phyloP scores from a whole-genome alignment of 1,284 basidiomycete genomes.

The Fomitopsis palustris region DNA sequence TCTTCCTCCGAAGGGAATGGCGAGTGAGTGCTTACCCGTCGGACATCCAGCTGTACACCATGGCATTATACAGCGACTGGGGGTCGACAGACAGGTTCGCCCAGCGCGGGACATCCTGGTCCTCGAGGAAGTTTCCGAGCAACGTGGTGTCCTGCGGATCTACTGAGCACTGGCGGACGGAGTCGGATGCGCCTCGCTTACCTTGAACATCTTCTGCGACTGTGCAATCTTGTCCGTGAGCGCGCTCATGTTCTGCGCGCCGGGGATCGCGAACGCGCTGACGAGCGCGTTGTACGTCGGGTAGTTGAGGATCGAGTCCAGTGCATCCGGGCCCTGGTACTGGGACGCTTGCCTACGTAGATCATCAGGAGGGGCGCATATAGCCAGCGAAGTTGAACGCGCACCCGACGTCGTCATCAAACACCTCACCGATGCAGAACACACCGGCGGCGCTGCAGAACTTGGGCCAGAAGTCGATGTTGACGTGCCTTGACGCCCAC shows the following conservation, averaged over 20 bases:
- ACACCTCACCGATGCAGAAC: constrained; percentile 86
- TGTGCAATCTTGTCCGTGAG: constrained; percentile 27
- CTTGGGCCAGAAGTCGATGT: constrained; percentile 63
- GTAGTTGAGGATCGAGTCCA: constrained; percentile 52
- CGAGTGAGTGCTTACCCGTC: constrained; percentile 21
- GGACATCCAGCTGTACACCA: constrained; percentile 33
- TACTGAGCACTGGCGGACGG: neutral
- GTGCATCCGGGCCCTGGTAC: constrained; percentile 32
- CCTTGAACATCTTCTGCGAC: constrained; percentile 32
- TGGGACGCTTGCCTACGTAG: constrained; percentile 19
- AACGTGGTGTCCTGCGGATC: constrained; percentile 25
- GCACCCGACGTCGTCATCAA: constrained; percentile 54
- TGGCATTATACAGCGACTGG: constrained; percentile 34
- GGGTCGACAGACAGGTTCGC: constrained; percentile 36
- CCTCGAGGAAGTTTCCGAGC: constrained; percentile 57
- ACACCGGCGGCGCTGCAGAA: constrained; percentile 75
- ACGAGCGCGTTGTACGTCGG: constrained; percentile 47
- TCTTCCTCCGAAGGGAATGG: constrained; percentile 18
- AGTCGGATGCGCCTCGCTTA: constrained; percentile 1
- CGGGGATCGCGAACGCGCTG: constrained; percentile 32
- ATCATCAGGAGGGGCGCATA: neutral
- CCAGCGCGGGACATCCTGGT: constrained; percentile 56
- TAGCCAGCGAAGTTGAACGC: constrained; percentile 15
- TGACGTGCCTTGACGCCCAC: constrained; percentile 47
- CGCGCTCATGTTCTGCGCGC: constrained; percentile 31